Percentiles rank a stretch among this genome's conserved stretches.
Evolutionary conservation across 176 grass and related monocot genomes (phyloP).

Genomic region (Cenchrus americanus): DNA sequence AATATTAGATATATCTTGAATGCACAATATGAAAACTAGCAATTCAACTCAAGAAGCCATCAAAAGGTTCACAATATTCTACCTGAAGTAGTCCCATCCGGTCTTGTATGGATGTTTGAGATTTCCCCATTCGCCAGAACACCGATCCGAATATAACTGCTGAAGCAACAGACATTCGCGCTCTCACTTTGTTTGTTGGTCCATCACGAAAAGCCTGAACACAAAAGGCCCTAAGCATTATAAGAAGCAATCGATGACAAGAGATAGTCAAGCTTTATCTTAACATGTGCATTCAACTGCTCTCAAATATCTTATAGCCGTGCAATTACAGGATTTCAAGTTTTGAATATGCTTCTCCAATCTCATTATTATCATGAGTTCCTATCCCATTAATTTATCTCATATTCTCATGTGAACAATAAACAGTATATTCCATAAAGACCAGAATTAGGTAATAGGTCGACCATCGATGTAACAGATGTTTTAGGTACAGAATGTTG

Average conservation of each 20-base stretch:
- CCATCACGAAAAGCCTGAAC: constrained; percentile 90
- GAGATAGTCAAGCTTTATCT: constrained; percentile 22
- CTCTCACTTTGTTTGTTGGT: constrained; percentile 97
- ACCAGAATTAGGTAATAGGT: constrained; percentile 5
- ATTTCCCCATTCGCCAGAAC: constrained; percentile 92
- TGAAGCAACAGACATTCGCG: constrained; percentile 95
- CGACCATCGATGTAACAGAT: neutral
- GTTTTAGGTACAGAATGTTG: constrained; percentile 16
- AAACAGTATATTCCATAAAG: neutral
- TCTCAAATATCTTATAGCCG: neutral
- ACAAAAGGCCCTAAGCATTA: constrained; percentile 29
- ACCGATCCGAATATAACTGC: constrained; percentile 97
- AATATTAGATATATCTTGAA: neutral
- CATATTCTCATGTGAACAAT: constrained; percentile 24
- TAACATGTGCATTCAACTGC: constrained; percentile 8
- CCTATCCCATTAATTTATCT: neutral
- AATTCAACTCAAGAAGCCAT: constrained; percentile 35
- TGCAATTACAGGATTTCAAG: neutral
- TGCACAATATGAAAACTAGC: neutral
- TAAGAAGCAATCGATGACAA: constrained; percentile 25
- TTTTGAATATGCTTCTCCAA: neutral
- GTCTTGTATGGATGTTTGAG: constrained; percentile 94
- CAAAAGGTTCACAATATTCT: constrained; percentile 34
- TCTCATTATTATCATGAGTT: neutral
- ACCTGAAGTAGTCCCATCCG: constrained; percentile 98